These are phyloP conservation scores for Rhodotorula mucilaginosa DNA, from an alignment of 1,284 basidiomycete species.

Conservation along the genomic window DNA sequence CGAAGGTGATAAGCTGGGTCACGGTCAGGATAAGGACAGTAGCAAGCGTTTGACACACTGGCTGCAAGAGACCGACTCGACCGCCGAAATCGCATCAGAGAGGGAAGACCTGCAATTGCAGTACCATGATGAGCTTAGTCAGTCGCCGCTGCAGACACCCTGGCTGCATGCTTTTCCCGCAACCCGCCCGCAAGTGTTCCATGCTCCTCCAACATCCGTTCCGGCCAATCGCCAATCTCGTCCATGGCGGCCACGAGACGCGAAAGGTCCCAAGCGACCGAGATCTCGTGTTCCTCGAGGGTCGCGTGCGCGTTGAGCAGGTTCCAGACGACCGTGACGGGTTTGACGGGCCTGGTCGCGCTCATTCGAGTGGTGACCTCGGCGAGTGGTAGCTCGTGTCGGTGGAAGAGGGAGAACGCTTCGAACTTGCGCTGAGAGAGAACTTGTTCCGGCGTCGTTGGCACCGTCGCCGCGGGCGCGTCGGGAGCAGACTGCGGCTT, in stretches of 20 bases:
- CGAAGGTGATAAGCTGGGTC: too few species aligned
- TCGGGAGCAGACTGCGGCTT: too few species aligned
- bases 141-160: too few species aligned
- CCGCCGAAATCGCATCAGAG: too few species aligned
- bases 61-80: too few species aligned
- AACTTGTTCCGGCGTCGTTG: background rate
- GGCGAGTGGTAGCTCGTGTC: constrained; percentile 1
- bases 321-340: constrained; percentile 23
- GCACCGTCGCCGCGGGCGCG: background rate
- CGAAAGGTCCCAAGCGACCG: constrained; percentile 9
- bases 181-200: background rate
- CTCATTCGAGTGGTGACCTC: constrained; percentile 12
- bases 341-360: constrained; percentile 17
- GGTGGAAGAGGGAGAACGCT: constrained; percentile 25
- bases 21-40: too few species aligned
- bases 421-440: constrained; percentile 22
- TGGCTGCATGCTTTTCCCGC: background rate
- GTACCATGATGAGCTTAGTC: too few species aligned
- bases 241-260: constrained; percentile 7
- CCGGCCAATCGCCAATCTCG: background rate
- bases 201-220: constrained; percentile 11
- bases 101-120: too few species aligned
- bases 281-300: background rate
- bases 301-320: constrained; percentile 2
- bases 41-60: too few species aligned